Conservation (phyloP, 805 yeast species). For the Spathaspora hagerdaliae region DNA sequence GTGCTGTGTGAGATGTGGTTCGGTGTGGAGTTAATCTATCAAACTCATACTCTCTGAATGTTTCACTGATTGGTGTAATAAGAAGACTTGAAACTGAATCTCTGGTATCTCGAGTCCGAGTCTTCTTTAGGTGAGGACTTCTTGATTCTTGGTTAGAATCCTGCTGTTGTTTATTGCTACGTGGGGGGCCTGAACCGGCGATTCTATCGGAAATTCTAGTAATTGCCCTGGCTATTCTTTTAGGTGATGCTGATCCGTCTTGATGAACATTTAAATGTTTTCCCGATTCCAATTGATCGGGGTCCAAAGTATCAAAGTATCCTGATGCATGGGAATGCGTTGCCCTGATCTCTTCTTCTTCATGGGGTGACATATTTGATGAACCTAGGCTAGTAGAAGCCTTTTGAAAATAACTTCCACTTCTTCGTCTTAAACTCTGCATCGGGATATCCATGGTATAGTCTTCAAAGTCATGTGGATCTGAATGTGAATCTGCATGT, state of each 20-base stretch:
- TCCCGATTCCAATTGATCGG: conserved; percentile 17
- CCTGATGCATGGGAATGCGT: not conserved
- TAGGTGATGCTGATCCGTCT: conserved; percentile 14
- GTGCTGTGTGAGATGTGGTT: not conserved
- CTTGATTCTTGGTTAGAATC: not conserved
- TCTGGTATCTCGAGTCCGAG: no score
- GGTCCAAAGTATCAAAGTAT: not conserved
- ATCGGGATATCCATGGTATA: conserved; percentile 17
- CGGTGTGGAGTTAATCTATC: not conserved
- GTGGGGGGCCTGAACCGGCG: conserved; percentile 25
- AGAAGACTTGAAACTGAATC: not conserved
- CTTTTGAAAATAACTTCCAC: not conserved
- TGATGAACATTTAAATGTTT: conserved; percentile 3
- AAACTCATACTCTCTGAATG: not conserved
- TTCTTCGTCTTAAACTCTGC: conserved; percentile 6
- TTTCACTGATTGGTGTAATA: conserved; percentile 3
- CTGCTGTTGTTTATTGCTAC: not conserved
- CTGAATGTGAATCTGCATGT: not conserved
- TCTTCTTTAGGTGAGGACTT: not conserved
- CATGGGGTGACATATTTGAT: not conserved
- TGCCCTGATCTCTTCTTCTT: not conserved
- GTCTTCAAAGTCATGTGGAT: not conserved
- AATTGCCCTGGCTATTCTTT: conserved; percentile 20
- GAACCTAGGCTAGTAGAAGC: not conserved
- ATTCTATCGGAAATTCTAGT: conserved; percentile 31